Percentiles rank a stretch among this genome's conserved stretches.
phyloP scores from a whole-genome alignment of 2,329 filamentous ascomycete genomes.

The Graphiopsis chlorocephala region DNA sequence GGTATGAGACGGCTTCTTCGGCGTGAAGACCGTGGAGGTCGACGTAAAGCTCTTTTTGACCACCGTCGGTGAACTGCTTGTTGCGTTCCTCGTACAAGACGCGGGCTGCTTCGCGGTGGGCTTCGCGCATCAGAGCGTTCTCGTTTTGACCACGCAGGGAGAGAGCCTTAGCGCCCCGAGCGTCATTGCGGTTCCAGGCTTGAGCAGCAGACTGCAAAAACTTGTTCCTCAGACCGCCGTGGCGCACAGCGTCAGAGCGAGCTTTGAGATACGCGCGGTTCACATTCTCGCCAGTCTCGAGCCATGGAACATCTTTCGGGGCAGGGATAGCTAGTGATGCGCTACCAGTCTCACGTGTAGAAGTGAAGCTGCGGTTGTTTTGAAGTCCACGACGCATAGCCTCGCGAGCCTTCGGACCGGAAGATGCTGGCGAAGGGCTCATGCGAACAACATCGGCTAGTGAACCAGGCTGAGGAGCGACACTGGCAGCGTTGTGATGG shows the following conservation, averaged over 20 bases:
- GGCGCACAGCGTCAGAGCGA: constrained; percentile 92
- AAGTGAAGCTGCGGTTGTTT: constrained; percentile 64
- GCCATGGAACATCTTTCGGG: constrained; percentile 92
- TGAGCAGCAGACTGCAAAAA: constrained; percentile 95
- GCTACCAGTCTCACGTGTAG: constrained; percentile 68
- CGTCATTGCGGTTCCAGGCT: constrained; percentile 98
- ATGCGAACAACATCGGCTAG: constrained; percentile 94
- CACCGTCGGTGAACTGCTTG: constrained; percentile 55
- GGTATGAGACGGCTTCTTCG: constrained; percentile 92
- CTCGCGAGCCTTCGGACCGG: constrained; percentile 42
- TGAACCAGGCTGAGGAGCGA: constrained; percentile 71
- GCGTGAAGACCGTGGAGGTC: constrained; percentile 98
- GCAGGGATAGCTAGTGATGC: constrained; percentile 80
- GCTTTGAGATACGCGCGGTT: constrained; percentile 96
- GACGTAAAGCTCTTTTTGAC: constrained; percentile 76
- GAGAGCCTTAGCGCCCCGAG: constrained; percentile 89
- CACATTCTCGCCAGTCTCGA: constrained; percentile 85
- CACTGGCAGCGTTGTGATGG: constrained; percentile 60
- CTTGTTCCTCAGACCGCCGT: constrained; percentile 93
- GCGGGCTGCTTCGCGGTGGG: constrained; percentile 87
- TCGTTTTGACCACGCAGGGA: constrained; percentile 93
- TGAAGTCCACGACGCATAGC: constrained; percentile 54
- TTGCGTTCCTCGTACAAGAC: constrained; percentile 94
- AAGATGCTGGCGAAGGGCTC: constrained; percentile 72
- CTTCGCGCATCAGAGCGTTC: constrained; percentile 95